phyloP scores from a whole-genome alignment of 768 basidiomycete genomes.

The Leccinum barrowsii region DNA sequence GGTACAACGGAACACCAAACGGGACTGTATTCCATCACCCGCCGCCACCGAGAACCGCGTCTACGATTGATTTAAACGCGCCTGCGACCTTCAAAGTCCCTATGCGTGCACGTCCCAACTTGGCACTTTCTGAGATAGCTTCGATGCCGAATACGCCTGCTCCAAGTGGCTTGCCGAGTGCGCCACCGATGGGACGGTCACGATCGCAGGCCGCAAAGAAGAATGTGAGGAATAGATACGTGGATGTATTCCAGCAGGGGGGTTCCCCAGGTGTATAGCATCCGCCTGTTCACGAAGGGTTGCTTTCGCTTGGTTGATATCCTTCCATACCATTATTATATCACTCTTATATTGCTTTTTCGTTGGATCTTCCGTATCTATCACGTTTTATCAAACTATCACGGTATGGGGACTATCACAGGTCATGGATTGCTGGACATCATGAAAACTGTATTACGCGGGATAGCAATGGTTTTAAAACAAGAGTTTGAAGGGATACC shows the following conservation, averaged over 20 bases:
- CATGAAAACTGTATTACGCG: neutral
- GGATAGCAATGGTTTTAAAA: constrained; percentile 39
- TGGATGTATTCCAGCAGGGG: constrained; percentile 80
- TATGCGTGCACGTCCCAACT: constrained; percentile 61
- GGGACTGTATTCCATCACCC: constrained; percentile 12
- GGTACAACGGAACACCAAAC: constrained; percentile 32
- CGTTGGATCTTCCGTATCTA: constrained; percentile 25
- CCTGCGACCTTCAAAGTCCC: constrained; percentile 50
- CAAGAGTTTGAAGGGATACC: constrained; percentile 79
- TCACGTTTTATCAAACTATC: constrained; percentile 11
- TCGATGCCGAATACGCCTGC: constrained; percentile 34
- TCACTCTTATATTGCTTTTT: constrained; percentile 13
- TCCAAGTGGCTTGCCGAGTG: constrained; percentile 16
- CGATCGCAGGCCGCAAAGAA: constrained; percentile 65
- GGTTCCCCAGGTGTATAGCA: constrained; percentile 18
- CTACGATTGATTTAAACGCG: constrained; percentile 57
- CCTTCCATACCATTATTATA: constrained; percentile 17
- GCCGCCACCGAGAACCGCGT: constrained; percentile 48
- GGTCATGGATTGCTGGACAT: neutral
- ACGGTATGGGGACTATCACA: neutral
- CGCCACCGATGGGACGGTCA: constrained; percentile 45
- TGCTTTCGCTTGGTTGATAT: constrained; percentile 1
- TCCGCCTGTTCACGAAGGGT: neutral
- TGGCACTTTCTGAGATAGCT: constrained; percentile 47
- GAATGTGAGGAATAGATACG: constrained; percentile 78